Percentiles rank a stretch among this genome's conserved stretches.
phyloP scores from a whole-genome alignment of 148 eudicot species.

The Silene uniflora region DNA sequence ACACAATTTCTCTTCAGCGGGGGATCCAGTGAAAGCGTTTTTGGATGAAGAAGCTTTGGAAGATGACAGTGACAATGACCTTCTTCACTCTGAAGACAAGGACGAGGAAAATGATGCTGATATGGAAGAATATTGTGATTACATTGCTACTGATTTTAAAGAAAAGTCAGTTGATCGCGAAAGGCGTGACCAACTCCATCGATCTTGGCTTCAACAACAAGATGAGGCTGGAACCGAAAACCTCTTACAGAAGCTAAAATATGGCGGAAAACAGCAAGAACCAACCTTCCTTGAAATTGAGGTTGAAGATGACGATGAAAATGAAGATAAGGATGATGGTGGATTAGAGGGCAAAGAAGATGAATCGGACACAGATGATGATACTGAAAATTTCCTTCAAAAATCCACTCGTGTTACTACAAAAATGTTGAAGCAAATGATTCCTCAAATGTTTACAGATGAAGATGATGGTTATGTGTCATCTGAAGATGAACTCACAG shows the following conservation, averaged over 20 bases:
- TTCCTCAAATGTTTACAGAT: slow-evolving; percentile 69
- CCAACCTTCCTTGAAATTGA: slow-evolving; percentile 33
- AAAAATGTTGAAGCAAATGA: slow-evolving; percentile 67
- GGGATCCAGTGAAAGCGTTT: slow-evolving; percentile 77
- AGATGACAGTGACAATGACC: slow-evolving; percentile 84
- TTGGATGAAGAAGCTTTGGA: slow-evolving; percentile 94
- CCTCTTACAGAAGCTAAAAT: slow-evolving; percentile 66
- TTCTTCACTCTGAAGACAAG: slow-evolving; percentile 49
- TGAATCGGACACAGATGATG: slow-evolving; percentile 40
- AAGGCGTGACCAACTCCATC: slow-evolving; percentile 74
- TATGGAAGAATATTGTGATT: slow-evolving; percentile 60
- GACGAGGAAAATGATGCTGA: slow-evolving; percentile 59
- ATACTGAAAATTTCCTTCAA: slow-evolving; percentile 26
- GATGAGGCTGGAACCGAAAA: slow-evolving; percentile 86
- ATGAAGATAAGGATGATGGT: slow-evolving; percentile 28
- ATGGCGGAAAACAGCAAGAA: slow-evolving; percentile 38
- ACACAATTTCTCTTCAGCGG: slow-evolving; percentile 38
- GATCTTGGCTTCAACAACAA: slow-evolving; percentile 88
- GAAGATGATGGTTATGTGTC: slow-evolving; percentile 70
- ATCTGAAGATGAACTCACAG: slow-evolving; percentile 77
- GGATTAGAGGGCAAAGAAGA: slow-evolving; percentile 26
- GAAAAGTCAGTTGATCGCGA: slow-evolving; percentile 66
- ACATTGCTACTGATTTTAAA: slow-evolving; percentile 61
- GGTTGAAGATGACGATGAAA: slow-evolving; percentile 32
- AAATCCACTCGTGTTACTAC: slow-evolving; percentile 36